Conservation (phyloP, 2,329 filamentous ascomycete genomes). For the Amylocarpus encephaloides region DNA sequence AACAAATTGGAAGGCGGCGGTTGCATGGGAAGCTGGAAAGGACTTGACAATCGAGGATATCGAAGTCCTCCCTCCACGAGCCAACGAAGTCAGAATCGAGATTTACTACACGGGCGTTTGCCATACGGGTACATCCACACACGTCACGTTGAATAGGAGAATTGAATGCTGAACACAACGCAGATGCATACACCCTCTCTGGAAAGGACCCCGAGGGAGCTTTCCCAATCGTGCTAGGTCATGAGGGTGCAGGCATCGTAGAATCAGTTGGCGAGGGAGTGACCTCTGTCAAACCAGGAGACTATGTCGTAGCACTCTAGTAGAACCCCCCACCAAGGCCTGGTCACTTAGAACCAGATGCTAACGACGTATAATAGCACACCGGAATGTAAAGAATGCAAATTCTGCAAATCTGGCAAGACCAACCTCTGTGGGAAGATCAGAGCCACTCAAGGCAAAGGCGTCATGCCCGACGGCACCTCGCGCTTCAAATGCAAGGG, state of each 20-base stretch:
- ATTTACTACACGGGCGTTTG: conserved; percentile 98
- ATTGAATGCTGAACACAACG: conserved; percentile 10
- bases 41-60: conserved; percentile 84
- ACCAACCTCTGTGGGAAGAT: conserved; percentile 99
- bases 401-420: conserved; percentile 99
- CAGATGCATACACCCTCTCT: conserved; percentile 88
- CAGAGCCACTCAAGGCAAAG: conserved; percentile 88
- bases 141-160: neutral
- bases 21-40: conserved; percentile 95
- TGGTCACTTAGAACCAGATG: neutral
- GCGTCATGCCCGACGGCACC: conserved; percentile 96
- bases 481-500: conserved; percentile 92
- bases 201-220: conserved; percentile 96
- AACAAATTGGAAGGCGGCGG: conserved; percentile 58
- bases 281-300: conserved; percentile 86
- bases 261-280: conserved; percentile 94
- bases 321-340: conserved; percentile 39
- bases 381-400: conserved; percentile 95
- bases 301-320: conserved; percentile 87
- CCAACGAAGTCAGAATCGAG: conserved; percentile 93
- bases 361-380: conserved; percentile 51
- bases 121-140: conserved; percentile 68
- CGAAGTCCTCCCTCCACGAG: conserved; percentile 81
- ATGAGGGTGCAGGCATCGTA: conserved; percentile 87
- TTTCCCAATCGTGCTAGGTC: conserved; percentile 82